Evolutionary conservation across 2,329 filamentous ascomycete genomes (phyloP).

Genomic region (Apiospora hydei): DNA sequence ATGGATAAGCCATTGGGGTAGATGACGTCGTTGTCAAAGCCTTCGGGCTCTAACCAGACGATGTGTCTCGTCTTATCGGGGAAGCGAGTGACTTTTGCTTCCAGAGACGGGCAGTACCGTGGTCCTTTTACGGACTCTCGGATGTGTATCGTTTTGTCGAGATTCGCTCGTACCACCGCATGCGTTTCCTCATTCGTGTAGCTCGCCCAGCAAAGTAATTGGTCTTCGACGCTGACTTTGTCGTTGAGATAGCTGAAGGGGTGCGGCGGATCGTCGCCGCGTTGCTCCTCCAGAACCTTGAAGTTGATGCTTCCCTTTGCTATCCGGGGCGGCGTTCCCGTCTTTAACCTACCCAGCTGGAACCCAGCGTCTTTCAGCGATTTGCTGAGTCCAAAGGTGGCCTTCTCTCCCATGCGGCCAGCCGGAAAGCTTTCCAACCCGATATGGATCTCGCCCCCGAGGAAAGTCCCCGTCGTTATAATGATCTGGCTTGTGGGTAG

Average conservation of each 20-base stretch:
- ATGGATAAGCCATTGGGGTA: slow-evolving; percentile 98
- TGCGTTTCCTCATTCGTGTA: slow-evolving; percentile 86
- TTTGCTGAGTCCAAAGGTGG: slow-evolving; percentile 90
- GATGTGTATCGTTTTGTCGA: slow-evolving; percentile 97
- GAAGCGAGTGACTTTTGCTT: slow-evolving; percentile 93
- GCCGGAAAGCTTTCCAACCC: slow-evolving; percentile 85
- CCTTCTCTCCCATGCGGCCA: slow-evolving; percentile 91
- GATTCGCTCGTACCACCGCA: slow-evolving; percentile 82
- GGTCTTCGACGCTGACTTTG: slow-evolving; percentile 77
- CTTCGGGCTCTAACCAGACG: slow-evolving; percentile 97
- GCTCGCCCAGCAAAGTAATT: slow-evolving; percentile 86
- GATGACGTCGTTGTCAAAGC: slow-evolving; percentile 86
- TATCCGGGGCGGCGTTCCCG: slow-evolving; percentile 89
- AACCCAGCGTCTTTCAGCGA: slow-evolving; percentile 90
- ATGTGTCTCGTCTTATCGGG: slow-evolving; percentile 81
- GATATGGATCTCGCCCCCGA: slow-evolving; percentile 96
- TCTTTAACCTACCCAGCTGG: slow-evolving; percentile 88
- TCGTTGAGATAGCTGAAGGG: slow-evolving; percentile 94
- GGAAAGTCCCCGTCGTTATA: slow-evolving; percentile 95
- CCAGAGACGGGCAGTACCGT: slow-evolving; percentile 92
- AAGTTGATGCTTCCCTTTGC: slow-evolving; percentile 86
- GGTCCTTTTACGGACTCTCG: slow-evolving; percentile 94
- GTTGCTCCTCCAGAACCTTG: slow-evolving; percentile 72
- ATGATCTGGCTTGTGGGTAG: slow-evolving; percentile 83
- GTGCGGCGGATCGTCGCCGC: slow-evolving; percentile 82